Evolutionary conservation across 1,139 yeast species (phyloP), one percentile per base, ranked within the genome.

Genomic region (Saccharomyces hybrid): DNA sequence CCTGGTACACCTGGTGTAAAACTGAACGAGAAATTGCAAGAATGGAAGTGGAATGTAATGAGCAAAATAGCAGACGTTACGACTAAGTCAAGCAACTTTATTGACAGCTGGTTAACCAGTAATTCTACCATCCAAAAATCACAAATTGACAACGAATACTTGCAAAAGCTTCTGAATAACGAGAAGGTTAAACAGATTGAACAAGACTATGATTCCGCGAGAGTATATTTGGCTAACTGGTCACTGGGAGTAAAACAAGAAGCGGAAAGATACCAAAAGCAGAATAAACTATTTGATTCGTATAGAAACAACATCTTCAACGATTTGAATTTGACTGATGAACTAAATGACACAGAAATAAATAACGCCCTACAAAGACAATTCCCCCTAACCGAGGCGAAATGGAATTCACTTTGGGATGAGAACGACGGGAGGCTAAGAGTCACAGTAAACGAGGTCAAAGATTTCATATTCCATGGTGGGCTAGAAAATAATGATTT

Each of bases 211-310:
- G 98, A 91, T 65, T 84, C 93, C 51, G 97, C 97, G 0, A 78
- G 91, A 53, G 87, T 90, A 3, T 93, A 90, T 68, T 75, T 93
- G 58, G 98, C 99, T 4, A 90, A 90, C 73, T 93, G 99, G 99
- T 98, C 99, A 0, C 80, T 89, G 64, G 90, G 90, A 46, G 95
- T 93, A 27, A 95, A 93, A 62, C 95, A 90, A 64, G 96, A 93
- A 67, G 95, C 96, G 1, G 95, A 88, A 64, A 80, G 79, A 61
- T 81, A 86, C 50, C 83, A 87, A 57, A 75, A 78, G 49, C 75
- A 76, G 62, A 73, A 75, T 53, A 79, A 82, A 60, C 73, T 88
- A 56, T 82, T 82, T 61, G 82, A 82, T 52, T 79, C 79, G n/a
- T 78, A 84, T 56, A 78, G 82, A 59, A 77, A 77, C 46, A 80